Evolutionary conservation across 768 basidiomycete species (phyloP), one percentile per base, ranked within the genome.

Genomic region (Solioccasus polychromus): DNA sequence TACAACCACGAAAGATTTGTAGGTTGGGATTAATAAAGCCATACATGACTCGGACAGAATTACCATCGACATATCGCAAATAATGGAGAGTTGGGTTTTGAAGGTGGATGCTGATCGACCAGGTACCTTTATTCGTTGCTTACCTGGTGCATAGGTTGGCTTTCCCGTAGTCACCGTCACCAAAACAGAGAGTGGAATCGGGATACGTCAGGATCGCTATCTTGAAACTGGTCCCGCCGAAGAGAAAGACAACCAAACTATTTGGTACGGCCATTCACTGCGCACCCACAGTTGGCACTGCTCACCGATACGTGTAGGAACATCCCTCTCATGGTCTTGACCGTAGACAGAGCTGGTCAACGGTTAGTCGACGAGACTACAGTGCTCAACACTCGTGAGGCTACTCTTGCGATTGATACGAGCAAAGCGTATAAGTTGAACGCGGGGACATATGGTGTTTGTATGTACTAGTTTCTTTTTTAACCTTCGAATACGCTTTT

Each of bases 11-110:
- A 78, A 75, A 35, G 88, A 97, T 59, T 75, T 98, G 5, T 96
- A 92, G 88, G 73, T 83, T 44, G 92, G 91, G 24, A 90, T 97
- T 45, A 72, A 78, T 37, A 74, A 78, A 52, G 82, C 92, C 2
- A 88, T 83, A 32, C 85, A n/a, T n/a, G n/a, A n/a, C n/a, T n/a
- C n/a, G n/a, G n/a, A n/a, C n/a, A n/a, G n/a, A n/a, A n/a, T n/a
- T 26, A 30, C 77, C 8, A 61, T 83, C 18, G 82, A 96, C 54
- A 76, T 95, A 29, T 74, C 85, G 3, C 73, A 74, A 39, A 74
- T 97, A 55, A 93, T 97, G 89, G 80, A 89, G 47, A 86, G 85
- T 61, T 99, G 94, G 95, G 85, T 92, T 30, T 77, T 80, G 42
- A 88, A 91, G 74, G 85, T 82, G 50, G 8, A 12, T 35, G 4